Evolutionary conservation across 148 eudicot genomes (phyloP), one percentile per base, ranked within the genome.

Genomic region (Beta vulgaris): DNA sequence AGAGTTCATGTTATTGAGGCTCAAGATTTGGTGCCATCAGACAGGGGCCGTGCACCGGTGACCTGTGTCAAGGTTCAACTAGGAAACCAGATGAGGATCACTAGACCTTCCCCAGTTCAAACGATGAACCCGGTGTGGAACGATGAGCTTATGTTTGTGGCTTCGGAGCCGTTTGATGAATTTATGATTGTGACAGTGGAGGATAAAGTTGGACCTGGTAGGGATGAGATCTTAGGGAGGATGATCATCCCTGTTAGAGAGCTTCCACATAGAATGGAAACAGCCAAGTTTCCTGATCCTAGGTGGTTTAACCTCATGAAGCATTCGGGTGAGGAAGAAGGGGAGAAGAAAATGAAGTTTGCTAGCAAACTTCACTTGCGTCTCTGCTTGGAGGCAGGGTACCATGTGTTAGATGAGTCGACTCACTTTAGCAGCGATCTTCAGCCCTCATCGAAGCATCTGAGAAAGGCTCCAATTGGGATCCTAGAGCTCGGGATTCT

Each of bases 361-460:
- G 77, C 98, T 0, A 95, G 97, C 77, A 86, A 91, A 74, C 80
- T 95, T 34, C 94, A 82, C 48, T 86, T 95, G 4, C 78, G 96
- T 21, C 13, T 92, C n/a, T 86, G 87, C 57, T 46, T 88, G 75
- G 98, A 95, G 37, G 86, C 88, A 0, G 98, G 93, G 53, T 95
- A 95, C 82, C 98, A 95, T 75, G 98, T 95, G 6, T 82, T 95
- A 57, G 98, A 95, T 57, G 98, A 95, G 81, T 85, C 97, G 0
- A 92, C 98, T 0, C 97, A 87, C 71, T 95, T 89, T 77, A 92
- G 97, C 69, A 95, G 98, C n/a, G 91, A 95, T 85, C 83, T 92
- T 6, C 97, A 92, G 82, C 96, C 98, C 0, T 90, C 98, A 0
- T 87, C 96, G 4, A 95, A 92, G 80, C 76, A 62, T 68, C 73